phyloP scores from a whole-genome alignment of 1,139 yeast species.

The Starmera stellimalicola region DNA sequence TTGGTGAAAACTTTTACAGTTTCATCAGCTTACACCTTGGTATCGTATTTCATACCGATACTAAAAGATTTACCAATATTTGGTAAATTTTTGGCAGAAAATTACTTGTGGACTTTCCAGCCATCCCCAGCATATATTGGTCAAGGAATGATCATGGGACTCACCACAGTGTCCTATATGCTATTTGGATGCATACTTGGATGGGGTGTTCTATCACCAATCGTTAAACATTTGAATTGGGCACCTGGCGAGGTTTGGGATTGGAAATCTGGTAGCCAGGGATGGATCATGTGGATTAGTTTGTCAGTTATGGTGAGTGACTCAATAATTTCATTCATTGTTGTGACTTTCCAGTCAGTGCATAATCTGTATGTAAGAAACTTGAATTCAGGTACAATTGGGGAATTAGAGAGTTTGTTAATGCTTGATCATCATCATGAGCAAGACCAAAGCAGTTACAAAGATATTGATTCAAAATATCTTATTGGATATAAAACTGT shows the following conservation, averaged over 20 bases:
- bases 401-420: neutral
- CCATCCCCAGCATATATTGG: slow-evolving; percentile 98
- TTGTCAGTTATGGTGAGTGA: slow-evolving; percentile 92
- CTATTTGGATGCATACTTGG: slow-evolving; percentile 81
- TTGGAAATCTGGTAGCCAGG: slow-evolving; percentile 92
- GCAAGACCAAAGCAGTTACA: neutral
- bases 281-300: slow-evolving; percentile 95
- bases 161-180: slow-evolving; percentile 88
- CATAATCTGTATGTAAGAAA: slow-evolving; percentile 15
- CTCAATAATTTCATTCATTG: slow-evolving; percentile 70
- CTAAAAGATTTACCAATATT: slow-evolving; percentile 65
- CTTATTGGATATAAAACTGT: slow-evolving; percentile 46
- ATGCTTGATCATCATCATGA: slow-evolving; percentile 6
- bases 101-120: slow-evolving; percentile 82
- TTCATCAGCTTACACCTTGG: slow-evolving; percentile 65
- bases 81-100: slow-evolving; percentile 52
- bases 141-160: slow-evolving; percentile 96
- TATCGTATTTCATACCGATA: slow-evolving; percentile 65
- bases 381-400: neutral
- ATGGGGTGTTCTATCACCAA: slow-evolving; percentile 84
- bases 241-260: slow-evolving; percentile 85
- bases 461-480: slow-evolving; percentile 30
- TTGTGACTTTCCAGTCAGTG: slow-evolving; percentile 44
- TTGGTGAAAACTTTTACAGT: slow-evolving; percentile 51
- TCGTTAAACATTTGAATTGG: slow-evolving; percentile 66